These are phyloP conservation scores for Acacia confusa DNA, from an alignment of 306 rosid species.

Conservation along the genomic window DNA sequence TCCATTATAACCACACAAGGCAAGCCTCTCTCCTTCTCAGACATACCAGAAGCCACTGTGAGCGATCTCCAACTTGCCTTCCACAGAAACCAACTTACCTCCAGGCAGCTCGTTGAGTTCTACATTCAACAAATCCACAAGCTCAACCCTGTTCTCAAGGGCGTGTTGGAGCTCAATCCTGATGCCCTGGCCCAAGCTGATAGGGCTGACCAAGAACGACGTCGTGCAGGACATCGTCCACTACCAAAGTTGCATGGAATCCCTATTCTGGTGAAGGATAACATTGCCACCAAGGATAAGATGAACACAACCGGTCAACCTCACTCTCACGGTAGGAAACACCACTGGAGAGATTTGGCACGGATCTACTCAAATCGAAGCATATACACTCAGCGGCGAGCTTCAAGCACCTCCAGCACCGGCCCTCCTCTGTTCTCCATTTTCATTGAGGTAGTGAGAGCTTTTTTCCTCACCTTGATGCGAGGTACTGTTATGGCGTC, in stretches of 20 bases:
- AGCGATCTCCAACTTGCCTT: constrained; percentile 55
- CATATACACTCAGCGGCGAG: no score
- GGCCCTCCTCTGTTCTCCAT: no score
- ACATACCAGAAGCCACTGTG: constrained; percentile 53
- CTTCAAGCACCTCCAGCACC: no score
- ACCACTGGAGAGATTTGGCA: no score
- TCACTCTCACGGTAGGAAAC: no score
- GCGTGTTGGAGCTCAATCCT: constrained; percentile 62
- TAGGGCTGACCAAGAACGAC: constrained; percentile 46
- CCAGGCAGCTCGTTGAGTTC: constrained; percentile 60
- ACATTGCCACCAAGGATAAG: constrained; percentile 65
- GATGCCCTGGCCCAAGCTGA: constrained; percentile 56
- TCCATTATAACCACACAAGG: background rate
- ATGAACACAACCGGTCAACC: constrained; percentile 77
- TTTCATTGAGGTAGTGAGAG: no score
- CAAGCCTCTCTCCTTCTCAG: constrained; percentile 19
- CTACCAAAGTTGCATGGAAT: constrained; percentile 57
- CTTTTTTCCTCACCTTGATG: no score
- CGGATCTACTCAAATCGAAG: constrained; percentile 39
- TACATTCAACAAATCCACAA: constrained; percentile 43
- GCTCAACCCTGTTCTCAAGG: constrained; percentile 46
- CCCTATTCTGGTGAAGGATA: constrained; percentile 67
- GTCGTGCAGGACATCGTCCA: background rate
- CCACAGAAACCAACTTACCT: constrained; percentile 48
- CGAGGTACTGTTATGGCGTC: no score